Base-by-base conservation (phyloP, 1,284 basidiomycete species). In the Stygiomarasmius scandens region DNA sequence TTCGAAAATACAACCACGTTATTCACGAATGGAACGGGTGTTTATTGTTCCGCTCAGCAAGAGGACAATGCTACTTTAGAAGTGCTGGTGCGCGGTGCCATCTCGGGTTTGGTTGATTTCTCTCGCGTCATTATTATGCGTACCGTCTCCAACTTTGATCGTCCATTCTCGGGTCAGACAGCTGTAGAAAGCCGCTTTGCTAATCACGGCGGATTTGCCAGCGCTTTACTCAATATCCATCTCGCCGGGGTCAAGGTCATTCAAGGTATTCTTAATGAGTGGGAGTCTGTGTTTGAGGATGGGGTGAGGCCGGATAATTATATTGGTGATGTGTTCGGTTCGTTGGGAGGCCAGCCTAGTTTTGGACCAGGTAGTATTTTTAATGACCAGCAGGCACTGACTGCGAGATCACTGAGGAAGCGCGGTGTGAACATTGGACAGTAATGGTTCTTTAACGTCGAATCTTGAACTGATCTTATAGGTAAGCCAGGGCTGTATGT, bases 131-230 rank as follows among this genome's bases (percentile, higher is more conserved):
- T 81, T 58, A 58, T 79, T 55, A 75, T 80, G 67, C 71, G 80
- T 32, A 77, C 79, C 1, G 76, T 66, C 10, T 73, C 72, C 36
- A 73, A 81, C 65, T 78, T 81, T 56, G 79, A 81, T 65, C 62
- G 77, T 19, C 74, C 73, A 19, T 71, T 68, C 32, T 63, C 66
- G 19, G 70, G 69, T n/a, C 58, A 63, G 49, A 62, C 32, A 25
- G 64, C 66, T 2, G 63, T 64, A 14, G 66, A 67, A 22, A 67
- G 70, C 59, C 29, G 63, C 44, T 61, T 64, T 46, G 53, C 55
- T 19, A 49, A 56, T 14, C 11, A 34, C 9, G 63, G 60, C 2
- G 70, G 67, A 4, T 67, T 63, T 56, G 64, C 54, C 1, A 58
- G 65, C 1, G 57, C 72, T 19, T 47, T 71, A 14, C 20, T 46